A percentile compares a stretch with the other conserved stretches of the same genome.
phyloP scores from a whole-genome alignment of 2,329 filamentous ascomycete genomes.

The Fusarium acutatum region DNA sequence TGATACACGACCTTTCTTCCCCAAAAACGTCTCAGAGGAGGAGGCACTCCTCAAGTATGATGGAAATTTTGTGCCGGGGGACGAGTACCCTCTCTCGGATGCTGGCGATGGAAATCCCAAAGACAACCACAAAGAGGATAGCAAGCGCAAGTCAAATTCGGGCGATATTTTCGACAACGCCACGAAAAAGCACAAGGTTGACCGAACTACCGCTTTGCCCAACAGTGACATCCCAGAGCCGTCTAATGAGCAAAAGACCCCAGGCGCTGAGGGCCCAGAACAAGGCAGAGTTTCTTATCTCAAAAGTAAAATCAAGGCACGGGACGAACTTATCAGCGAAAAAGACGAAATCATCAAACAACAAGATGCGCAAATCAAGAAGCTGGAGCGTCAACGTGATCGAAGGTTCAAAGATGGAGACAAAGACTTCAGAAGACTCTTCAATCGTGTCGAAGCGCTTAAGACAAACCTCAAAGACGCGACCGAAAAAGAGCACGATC shows the following conservation, averaged over 20 bases:
- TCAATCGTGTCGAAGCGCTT: not conserved
- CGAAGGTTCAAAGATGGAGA: not conserved
- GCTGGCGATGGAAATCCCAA: not conserved
- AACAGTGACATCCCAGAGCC: not conserved
- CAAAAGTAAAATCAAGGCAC: not conserved
- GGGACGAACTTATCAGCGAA: not conserved
- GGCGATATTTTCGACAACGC: no score
- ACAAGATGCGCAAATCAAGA: not conserved
- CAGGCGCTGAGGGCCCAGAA: not conserved
- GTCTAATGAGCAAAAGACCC: not conserved
- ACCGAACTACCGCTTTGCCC: not conserved
- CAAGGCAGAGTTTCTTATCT: not conserved
- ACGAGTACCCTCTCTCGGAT: not conserved
- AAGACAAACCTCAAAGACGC: not conserved
- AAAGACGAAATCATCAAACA: not conserved
- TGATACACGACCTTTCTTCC: not conserved
- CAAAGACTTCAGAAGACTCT: not conserved
- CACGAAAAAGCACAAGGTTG: not conserved
- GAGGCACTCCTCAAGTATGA: not conserved
- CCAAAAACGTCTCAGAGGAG: not conserved
- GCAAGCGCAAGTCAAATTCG: not conserved
- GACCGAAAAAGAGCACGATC: not conserved
- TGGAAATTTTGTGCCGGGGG: not conserved
- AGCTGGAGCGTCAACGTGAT: not conserved
- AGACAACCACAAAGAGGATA: not conserved